phyloP scores from a whole-genome alignment of 805 yeast species.

The Hanseniaspora valbyensis region DNA sequence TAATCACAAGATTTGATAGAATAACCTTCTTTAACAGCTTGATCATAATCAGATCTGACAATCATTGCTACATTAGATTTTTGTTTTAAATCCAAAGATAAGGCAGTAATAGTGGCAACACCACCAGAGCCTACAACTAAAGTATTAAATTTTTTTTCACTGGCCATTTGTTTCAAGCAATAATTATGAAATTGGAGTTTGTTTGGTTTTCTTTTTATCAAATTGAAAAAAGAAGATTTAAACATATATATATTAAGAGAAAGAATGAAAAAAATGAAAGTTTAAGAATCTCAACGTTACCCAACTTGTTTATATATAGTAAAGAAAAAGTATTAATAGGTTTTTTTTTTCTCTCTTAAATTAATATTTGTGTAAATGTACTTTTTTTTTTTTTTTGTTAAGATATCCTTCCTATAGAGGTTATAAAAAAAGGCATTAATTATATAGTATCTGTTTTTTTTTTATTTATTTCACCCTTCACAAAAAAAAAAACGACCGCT shows the following conservation, averaged over 20 bases:
- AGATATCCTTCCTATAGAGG: too few species aligned
- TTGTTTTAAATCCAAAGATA: slow-evolving; percentile 41
- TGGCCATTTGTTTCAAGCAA: not conserved
- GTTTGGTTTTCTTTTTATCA: too few species aligned
- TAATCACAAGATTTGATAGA: slow-evolving; percentile 47
- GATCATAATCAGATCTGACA: slow-evolving; percentile 51
- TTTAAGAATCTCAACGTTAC: too few species aligned
- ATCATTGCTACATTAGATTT: slow-evolving; percentile 45
- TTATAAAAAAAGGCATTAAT: too few species aligned
- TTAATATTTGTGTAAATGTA: too few species aligned
- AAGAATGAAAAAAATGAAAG: not conserved
- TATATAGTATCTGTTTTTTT: too few species aligned
- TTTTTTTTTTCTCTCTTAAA: too few species aligned
- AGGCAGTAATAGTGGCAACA: slow-evolving; percentile 64
- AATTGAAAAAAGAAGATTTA: too few species aligned
- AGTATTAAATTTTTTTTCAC: slow-evolving; percentile 26
- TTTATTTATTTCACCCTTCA: too few species aligned
- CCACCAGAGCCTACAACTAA: slow-evolving; percentile 69
- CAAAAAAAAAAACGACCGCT: too few species aligned
- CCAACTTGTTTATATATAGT: too few species aligned
- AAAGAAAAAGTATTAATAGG: not conserved
- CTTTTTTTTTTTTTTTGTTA: too few species aligned
- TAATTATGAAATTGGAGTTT: not conserved
- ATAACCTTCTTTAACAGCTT: slow-evolving; percentile 37
- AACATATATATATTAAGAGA: not conserved